Base-by-base conservation (phyloP, 2,329 filamentous ascomycete genomes). In the Berkeleyomyces rouxiae region DNA sequence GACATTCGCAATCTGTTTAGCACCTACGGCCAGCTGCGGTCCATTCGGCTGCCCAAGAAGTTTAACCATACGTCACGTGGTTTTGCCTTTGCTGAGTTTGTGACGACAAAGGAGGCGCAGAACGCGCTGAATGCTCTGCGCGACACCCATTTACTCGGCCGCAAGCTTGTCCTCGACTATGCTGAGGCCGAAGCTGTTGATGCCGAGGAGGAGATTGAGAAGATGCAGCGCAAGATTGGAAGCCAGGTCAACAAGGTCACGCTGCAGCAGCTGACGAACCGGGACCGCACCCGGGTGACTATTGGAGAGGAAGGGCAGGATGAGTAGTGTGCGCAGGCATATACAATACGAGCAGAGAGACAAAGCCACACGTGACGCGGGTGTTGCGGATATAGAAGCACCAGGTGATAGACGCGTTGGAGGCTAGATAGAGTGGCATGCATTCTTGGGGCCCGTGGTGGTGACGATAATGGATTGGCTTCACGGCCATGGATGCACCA, bases 11-110 rank as follows among this genome's bases (percentile, higher is more conserved):
- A 86, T 61, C 79, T 97, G 49, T 91, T 97, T 72, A 84, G 88
- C 66, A 85, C 89, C 43, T 97, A 96, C 74, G 95, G 93, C 55
- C 87, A 96, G 72, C 82, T 99, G 66, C 87, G 90, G 70, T 92
- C 90, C 61, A 89, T 99, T 65, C 88, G 93, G 66, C 83, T 99
- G 70, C 93, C 93, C 61, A 91, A 95, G 77, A 97, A 96, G 74
- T 92, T 96, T 73, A 90, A 95, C 76, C 84, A 85, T 68, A 84
- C 84, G 61, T 85, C 91, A 70, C 87, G 92, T 74, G 93, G 93
- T 64, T 99, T 96, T 75, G 93, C 90, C 62, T 99, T 99, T 78
- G 92, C 90, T 57, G 91, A 97, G 71, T 99, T 97, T 74, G 85
- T 90, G 66, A 96, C 90, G 67, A 82, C 89, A 66, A 86, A 88